Base-by-base conservation (phyloP, 768 basidiomycete genomes). In the Paxillus involutus region DNA sequence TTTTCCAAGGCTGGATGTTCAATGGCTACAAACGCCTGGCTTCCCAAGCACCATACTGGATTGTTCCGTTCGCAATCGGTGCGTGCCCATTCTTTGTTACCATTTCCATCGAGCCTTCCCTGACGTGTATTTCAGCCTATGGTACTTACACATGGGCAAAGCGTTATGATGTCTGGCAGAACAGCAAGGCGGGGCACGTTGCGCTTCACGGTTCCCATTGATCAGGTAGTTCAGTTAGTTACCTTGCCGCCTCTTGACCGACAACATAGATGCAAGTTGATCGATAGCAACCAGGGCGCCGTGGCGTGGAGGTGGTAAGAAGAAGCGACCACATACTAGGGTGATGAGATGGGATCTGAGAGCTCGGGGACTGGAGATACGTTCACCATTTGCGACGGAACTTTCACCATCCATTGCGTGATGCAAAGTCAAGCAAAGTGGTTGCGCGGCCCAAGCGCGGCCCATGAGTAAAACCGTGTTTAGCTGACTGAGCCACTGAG, bases 1-100 rank as follows among this genome's bases (percentile, higher is more conserved):
- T 85, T 64, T 68, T 94, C 66, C 78, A 79, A 51, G 82, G 73
- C 60, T 96, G 91, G 78, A 67, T 93, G 62, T 91, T 94, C 81
- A 93, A 93, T 73, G 94, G 92, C 36, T 89, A 86, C 78, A 80
- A 79, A 50, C 85, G 94, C 58, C 69, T 93, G 48, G 82, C 84
- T 39, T 77, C 77, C 52, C 88, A 94, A 67, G 75, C 83, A 32
- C 75, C 90, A 40, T 94, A 94, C 76, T 91, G 88, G 73, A 76
- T 82, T 49, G 69, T 92, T 56, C 94, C 94, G 16, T 80, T 94
- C 61, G 84, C 78, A 41, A 61, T 84, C 49, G 92, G 94, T 95
- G 48, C 65, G 90, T 81, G 33, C 36, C 26, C 17, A n/a, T 44
- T 19, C 14, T 11, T 30, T 11, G 29, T 42, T 32, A 9, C 11